Evolutionary conservation across 2,329 filamentous ascomycete species (phyloP), one percentile per base, ranked within the genome.

Genomic region (Penicillium sp.): DNA sequence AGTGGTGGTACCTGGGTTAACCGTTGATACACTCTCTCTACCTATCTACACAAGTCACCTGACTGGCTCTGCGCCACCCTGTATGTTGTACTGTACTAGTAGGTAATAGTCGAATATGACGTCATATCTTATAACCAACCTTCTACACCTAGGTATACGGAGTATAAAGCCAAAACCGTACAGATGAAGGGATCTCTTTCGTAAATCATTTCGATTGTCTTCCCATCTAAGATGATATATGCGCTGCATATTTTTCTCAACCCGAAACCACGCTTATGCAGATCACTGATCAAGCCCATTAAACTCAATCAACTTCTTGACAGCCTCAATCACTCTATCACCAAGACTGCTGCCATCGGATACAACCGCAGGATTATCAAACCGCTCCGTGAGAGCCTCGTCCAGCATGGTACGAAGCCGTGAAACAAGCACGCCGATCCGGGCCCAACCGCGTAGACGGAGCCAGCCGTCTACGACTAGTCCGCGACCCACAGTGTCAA

Each of bases 391-490:
- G 68, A 99, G 84, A 60, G 95, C 81, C 63, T 88, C 85, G 77
- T 99, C 94, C 53, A 99, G 81, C 87, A 97, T 90, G 56, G 87
- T 86, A 61, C 94, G 83, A 64, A 99, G 75, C 60, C 93, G 82
- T 45, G 88, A 90, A 3, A 96, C 88, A 64, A 99, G 75, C 13
- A 97, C 93, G 31, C 93, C 94, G 61, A 99, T 94, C 46, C 94
- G 84, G 1, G 94, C 93, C 94, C 94, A 99, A 0, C 94, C 94
- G 25, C 91, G 83, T 33, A 99, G 78, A 36, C 84, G 74, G 34
- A 97, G 79, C 94, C 93, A 97, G 50, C 91, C 92, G 75, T 97
- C 94, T 4, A 99, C 90, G 3, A 97, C 79, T 19, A 99, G 78
- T 0, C 94, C 94, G 23, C 92, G 82, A 6, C 93, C 93, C 43